Evolutionary conservation across 306 rosid species (phyloP), one percentile per base, ranked within the genome.

Genomic region (Lathyrus tuberosus): DNA sequence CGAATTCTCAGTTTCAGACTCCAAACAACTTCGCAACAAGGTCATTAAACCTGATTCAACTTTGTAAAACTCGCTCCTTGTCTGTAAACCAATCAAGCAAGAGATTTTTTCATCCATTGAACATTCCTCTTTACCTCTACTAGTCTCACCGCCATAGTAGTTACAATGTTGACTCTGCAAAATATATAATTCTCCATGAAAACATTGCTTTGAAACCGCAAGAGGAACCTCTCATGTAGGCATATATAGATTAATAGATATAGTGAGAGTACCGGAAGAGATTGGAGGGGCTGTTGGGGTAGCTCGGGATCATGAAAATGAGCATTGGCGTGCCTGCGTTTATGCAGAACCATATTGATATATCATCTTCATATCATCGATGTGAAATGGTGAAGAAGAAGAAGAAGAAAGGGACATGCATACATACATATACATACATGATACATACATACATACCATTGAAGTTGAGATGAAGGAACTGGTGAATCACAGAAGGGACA

Each of bases 31-130:
- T 81, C 83, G 83, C 73, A 89, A 76, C 64, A 89, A 76, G 30
- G 78, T 31, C 84, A 89, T 89, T 77, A 92, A 62, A 44, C 92
- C 96, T 41, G 49, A 77, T 79, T 84, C 87, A 81, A 92, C 86
- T 69, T 76, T 49, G 77, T 69, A 54, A 76, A 92, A 80, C 14
- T 69, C 9, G 53, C 84, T 71, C 67, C 74, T 83, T 7, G 52
- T 61, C 76, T 87, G 96, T 66, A 85, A 84, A 71, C 64, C 83
- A 86, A 86, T 75, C 85, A 87, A 72, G 65, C 82, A 74, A 71
- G 85, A 67, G 11, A 86, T 42, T 42, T 79, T 76, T 35, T 89
- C 87, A 57, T 67, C 79, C 58, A 83, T 53, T 17, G 72, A 16
- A 37, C 78, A 43, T 48, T 72, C 73, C 60, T 59, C 75, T 4